Evolutionary conservation across 805 yeast species (phyloP).

Genomic region (Kazachstania africana): DNA sequence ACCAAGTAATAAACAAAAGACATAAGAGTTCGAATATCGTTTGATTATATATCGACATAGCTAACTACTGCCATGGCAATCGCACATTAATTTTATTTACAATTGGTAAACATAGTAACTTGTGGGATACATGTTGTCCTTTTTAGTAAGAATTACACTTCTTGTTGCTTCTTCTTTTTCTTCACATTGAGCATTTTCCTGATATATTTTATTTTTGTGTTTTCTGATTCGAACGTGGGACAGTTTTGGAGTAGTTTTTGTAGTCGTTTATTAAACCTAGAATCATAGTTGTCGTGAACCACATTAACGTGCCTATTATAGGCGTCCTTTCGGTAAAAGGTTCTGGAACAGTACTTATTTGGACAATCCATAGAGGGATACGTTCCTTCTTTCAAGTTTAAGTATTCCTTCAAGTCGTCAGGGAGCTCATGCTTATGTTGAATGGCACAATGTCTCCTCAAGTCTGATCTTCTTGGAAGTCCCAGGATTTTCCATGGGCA

Average conservation of each 20-base stretch:
- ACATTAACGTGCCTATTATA: slow-evolving; percentile 39
- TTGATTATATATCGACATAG: too few relatives aligned
- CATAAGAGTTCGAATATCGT: too few relatives aligned
- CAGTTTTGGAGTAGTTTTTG: slow-evolving; percentile 16
- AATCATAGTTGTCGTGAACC: slow-evolving; percentile 34
- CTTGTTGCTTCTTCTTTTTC: too few relatives aligned
- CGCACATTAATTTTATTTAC: too few relatives aligned
- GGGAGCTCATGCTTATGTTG: slow-evolving; percentile 31
- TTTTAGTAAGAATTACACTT: too few relatives aligned
- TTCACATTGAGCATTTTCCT: neutral
- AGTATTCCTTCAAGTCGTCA: slow-evolving; percentile 13
- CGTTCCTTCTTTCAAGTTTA: slow-evolving; percentile 21
- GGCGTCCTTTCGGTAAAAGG: slow-evolving; percentile 43
- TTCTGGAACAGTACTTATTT: slow-evolving; percentile 32
- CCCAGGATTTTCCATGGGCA: slow-evolving; percentile 43
- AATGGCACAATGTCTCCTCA: slow-evolving; percentile 38
- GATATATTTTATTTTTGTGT: slow-evolving; percentile 1
- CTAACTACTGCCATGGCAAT: too few relatives aligned
- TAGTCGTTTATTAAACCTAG: slow-evolving; percentile 31
- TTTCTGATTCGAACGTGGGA: slow-evolving; percentile 7
- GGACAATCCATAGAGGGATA: slow-evolving; percentile 25
- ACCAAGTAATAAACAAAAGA: too few relatives aligned
- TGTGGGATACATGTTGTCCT: too few relatives aligned
- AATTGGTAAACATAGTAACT: too few relatives aligned
- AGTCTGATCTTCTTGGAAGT: slow-evolving; percentile 36